Evolutionary conservation across 805 yeast species (phyloP).

Genomic region (Zygosaccharomyces siamensis): DNA sequence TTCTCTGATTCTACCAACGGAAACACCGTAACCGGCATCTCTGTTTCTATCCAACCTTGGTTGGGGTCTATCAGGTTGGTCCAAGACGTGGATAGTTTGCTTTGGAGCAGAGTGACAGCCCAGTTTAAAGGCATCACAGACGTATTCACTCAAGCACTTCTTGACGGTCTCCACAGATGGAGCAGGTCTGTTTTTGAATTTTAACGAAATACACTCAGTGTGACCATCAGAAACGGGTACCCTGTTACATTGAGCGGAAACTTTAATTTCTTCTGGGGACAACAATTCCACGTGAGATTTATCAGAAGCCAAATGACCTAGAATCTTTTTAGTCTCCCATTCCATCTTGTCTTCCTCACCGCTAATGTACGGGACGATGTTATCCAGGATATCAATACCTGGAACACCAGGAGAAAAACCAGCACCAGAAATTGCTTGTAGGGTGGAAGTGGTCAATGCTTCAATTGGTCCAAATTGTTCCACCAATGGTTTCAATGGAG

Average conservation of each 20-base stretch:
- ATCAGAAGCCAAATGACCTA: constrained; percentile 55
- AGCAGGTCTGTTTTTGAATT: constrained; percentile 75
- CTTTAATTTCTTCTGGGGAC: constrained; percentile 66
- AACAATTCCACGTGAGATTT: constrained; percentile 55
- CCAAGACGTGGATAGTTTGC: constrained; percentile 85
- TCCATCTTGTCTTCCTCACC: constrained; percentile 99
- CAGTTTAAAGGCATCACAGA: constrained; percentile 73
- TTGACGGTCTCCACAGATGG: constrained; percentile 83
- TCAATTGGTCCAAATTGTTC: constrained; percentile 89
- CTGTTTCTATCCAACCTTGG: constrained; percentile 96
- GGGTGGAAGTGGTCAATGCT: constrained; percentile 78
- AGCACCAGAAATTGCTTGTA: constrained; percentile 98
- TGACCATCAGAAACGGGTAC: constrained; percentile 98
- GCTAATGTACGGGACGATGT: constrained; percentile 87
- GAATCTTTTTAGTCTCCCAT: constrained; percentile 95
- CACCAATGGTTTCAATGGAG: constrained; percentile 91
- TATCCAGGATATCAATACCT: constrained; percentile 90
- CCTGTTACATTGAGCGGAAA: constrained; percentile 94
- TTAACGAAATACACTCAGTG: constrained; percentile 87
- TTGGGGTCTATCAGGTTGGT: constrained; percentile 91
- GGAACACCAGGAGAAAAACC: constrained; percentile 98
- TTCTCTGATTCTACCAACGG: constrained; percentile 90
- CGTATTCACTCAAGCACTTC: constrained; percentile 61
- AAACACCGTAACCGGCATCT: constrained; percentile 88
- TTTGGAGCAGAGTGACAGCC: constrained; percentile 92